Conservation (phyloP, 768 basidiomycete species). For the Boletus fagicola region DNA sequence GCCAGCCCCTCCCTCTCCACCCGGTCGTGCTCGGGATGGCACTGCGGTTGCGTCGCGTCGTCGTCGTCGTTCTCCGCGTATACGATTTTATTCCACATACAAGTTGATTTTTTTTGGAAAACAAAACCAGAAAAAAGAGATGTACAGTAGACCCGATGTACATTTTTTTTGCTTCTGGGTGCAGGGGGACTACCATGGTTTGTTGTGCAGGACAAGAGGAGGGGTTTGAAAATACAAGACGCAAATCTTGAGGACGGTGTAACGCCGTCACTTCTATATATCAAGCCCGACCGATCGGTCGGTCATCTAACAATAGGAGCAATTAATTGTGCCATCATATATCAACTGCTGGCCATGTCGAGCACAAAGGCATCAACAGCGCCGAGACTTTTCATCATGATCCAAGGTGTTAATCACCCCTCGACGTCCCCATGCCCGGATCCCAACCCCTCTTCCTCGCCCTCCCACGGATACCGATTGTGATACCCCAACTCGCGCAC, state of each 20-base stretch:
- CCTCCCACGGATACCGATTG: conserved; percentile 43
- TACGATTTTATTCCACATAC: not conserved
- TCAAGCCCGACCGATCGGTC: not conserved
- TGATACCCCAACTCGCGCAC: conserved; percentile 66
- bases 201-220: not conserved
- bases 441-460: conserved; percentile 39
- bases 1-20: not conserved
- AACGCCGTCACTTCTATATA: not conserved
- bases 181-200: not conserved
- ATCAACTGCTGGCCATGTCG: no score
- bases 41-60: not conserved
- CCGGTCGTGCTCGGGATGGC: not conserved
- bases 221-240: not conserved
- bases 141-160: not conserved
- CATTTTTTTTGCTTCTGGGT: not conserved
- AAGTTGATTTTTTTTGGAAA: not conserved
- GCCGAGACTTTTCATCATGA: not conserved
- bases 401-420: not conserved
- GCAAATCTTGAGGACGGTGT: not conserved
- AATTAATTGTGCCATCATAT: not conserved
- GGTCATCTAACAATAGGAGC: not conserved
- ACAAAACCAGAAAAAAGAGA: not conserved
- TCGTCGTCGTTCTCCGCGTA: not conserved
- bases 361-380: not conserved
- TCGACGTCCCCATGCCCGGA: conserved; percentile 12